Base-by-base conservation (phyloP, 1,284 basidiomycete species). In the Sphagnurus paluster region DNA sequence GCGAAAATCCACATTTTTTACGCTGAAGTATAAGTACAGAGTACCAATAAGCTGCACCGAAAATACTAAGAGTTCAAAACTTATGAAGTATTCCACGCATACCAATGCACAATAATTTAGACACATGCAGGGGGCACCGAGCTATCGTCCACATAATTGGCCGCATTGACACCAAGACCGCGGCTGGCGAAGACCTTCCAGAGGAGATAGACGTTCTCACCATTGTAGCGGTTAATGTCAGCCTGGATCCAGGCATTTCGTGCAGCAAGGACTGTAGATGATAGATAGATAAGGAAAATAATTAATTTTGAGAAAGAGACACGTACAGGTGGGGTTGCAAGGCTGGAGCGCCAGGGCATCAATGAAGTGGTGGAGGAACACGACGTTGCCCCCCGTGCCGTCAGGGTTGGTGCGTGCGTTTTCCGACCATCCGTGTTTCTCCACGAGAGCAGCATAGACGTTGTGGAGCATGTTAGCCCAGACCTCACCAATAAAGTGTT, bases 221-320 rank as follows among this genome's bases (percentile, higher is more conserved):
- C 74, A 5, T 20, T 55, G 52, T 62, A 74, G 32, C n/a, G n/a
- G n/a, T n/a, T n/a, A n/a, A n/a, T n/a, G n/a, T n/a, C n/a, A n/a
- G n/a, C n/a, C n/a, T n/a, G 72, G 49, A 75, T 70, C 68, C 70
- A 73, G 13, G 72, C 71, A 45, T 72, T 65, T 50, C 74, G 71
- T 5, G 68, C 57, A 47, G 48, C 25, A 21, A 51, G 17, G 39
- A 57, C 57, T 59, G n/a, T n/a, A n/a, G n/a, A n/a, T n/a, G n/a
- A n/a, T n/a, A n/a, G n/a, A n/a, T n/a, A n/a, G n/a, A n/a, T n/a
- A n/a, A n/a, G n/a, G n/a, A n/a, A n/a, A n/a, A n/a, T 33, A 14
- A 8, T 16, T 24, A 17, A 14, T 20, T 26, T 8, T 8, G 5
- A 42, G 8, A 11, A 6, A 32, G 20, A n/a, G 25, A 6, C 8